Evolutionary conservation across 352 stramenopile genomes (phyloP).

Genomic region (Aphanomyces cochlioides): DNA sequence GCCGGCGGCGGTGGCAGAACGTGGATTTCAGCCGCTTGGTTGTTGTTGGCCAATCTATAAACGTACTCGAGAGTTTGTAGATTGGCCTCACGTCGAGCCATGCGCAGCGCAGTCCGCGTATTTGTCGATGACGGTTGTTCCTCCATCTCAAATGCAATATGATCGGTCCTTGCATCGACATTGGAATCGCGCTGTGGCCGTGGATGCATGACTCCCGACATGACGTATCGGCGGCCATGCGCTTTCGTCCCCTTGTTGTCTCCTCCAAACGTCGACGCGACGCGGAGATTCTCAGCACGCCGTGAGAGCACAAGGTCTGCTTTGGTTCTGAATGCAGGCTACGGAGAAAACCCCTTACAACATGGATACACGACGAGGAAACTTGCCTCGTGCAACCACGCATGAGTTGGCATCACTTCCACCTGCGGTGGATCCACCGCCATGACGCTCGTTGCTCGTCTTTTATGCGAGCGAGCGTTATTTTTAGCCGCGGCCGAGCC

Average conservation of each 20-base stretch:
- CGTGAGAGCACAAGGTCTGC: slow-evolving; percentile 48
- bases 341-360: neutral
- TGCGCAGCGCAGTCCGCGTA: slow-evolving; percentile 30
- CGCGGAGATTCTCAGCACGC: slow-evolving; percentile 41
- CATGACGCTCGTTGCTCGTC: neutral
- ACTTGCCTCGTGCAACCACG: slow-evolving; percentile 8
- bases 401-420: neutral
- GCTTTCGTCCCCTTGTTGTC: slow-evolving; percentile 27
- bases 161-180: neutral
- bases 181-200: neutral
- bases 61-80: slow-evolving; percentile 38
- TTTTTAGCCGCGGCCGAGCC: slow-evolving; percentile 1
- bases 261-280: slow-evolving; percentile 41
- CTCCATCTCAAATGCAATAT: slow-evolving; percentile 33
- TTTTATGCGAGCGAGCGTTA: neutral
- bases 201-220: slow-evolving; percentile 27
- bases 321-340: slow-evolving; percentile 47
- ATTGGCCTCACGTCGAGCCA: slow-evolving; percentile 35
- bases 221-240: slow-evolving; percentile 5
- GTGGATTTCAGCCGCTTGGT: slow-evolving; percentile 49
- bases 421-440: slow-evolving; percentile 5
- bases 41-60: slow-evolving; percentile 44
- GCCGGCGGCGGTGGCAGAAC: too few relatives aligned
- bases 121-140: slow-evolving; percentile 38
- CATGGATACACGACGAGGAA: neutral